Percentiles rank a stretch among this genome's conserved stretches.
These are phyloP conservation scores for Amylostereum areolatum DNA, from an alignment of 1,284 basidiomycete species.

Conservation along the genomic window DNA sequence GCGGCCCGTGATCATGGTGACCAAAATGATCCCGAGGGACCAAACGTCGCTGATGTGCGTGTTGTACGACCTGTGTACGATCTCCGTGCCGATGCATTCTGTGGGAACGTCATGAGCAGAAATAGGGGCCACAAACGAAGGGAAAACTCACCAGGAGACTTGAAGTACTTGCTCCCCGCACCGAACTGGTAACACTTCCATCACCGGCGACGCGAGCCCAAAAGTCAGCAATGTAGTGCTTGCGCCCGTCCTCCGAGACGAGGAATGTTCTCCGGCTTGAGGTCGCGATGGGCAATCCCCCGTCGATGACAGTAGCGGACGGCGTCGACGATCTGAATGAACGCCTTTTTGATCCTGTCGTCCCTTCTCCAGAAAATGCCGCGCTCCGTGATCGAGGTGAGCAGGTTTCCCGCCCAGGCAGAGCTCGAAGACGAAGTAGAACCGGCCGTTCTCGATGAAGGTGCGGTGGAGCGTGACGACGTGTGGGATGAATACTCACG, in stretches of 20 bases:
- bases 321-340: background rate
- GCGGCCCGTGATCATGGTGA: background rate
- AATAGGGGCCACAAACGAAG: background rate
- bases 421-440: background rate
- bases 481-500: background rate
- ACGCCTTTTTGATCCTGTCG: background rate
- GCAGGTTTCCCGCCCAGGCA: background rate
- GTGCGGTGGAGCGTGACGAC: background rate
- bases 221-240: background rate
- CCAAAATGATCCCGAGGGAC: background rate
- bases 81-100: background rate
- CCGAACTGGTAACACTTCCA: background rate
- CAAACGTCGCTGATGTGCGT: background rate
- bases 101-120: background rate
- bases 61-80: background rate
- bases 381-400: background rate
- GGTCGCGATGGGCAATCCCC: background rate
- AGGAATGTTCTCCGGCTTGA: constrained; percentile 1
- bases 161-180: constrained; percentile 1
- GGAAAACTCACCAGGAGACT: background rate
- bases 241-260: background rate
- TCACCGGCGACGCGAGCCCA: background rate
- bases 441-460: background rate
- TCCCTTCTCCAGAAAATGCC: background rate
- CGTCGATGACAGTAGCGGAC: background rate